These are phyloP conservation scores for Plantago rigida DNA, from an alignment of 305 asterid genomes.

Conservation along the genomic window DNA sequence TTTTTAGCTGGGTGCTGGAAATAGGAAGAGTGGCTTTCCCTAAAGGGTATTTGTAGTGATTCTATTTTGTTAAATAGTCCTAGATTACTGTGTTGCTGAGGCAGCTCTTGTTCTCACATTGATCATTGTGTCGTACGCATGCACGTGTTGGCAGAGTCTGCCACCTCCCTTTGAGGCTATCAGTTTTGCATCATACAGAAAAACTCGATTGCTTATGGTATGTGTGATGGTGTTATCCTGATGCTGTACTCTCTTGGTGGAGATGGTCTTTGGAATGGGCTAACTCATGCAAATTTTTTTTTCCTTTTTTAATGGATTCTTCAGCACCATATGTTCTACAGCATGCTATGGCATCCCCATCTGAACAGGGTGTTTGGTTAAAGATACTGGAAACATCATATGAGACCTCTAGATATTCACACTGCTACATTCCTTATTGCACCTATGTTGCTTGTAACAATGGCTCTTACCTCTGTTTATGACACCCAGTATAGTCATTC, in stretches of 20 bases:
- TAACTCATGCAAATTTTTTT: neutral
- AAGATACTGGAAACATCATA: neutral
- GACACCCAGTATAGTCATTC: neutral
- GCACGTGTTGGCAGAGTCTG: neutral
- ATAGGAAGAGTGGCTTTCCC: neutral
- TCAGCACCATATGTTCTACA: neutral
- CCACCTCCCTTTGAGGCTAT: neutral
- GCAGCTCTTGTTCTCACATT: neutral
- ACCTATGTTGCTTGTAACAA: neutral
- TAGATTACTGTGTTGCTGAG: slow-evolving; percentile 5
- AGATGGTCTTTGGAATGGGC: neutral
- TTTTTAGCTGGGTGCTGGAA: neutral
- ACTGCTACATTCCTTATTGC: neutral
- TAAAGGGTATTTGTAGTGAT: too few species aligned
- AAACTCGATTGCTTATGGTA: neutral
- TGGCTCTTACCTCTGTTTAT: neutral
- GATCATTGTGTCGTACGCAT: neutral
- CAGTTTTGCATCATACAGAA: neutral
- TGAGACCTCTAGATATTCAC: neutral
- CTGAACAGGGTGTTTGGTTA: neutral
- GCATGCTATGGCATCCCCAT: neutral
- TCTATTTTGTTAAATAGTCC: neutral
- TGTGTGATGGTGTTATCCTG: neutral
- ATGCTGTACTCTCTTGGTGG: neutral
- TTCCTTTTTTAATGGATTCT: neutral